A percentile compares a stretch with the other conserved stretches of the same genome.
Evolutionary conservation across 139 green algal genomes (phyloP).

Genomic region (Tetradesmus obliquus): DNA sequence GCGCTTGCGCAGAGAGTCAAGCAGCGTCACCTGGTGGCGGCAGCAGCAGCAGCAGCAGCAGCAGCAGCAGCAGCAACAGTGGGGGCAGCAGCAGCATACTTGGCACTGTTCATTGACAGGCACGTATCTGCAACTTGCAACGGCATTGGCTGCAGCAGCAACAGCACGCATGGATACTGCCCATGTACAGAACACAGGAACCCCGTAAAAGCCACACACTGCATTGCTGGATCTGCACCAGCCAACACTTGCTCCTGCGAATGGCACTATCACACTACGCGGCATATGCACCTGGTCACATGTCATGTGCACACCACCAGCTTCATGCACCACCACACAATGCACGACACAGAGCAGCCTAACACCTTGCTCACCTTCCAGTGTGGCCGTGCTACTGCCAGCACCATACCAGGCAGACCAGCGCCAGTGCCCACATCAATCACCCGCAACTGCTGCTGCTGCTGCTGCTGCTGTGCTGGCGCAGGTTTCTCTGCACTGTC

Average conservation of each 20-base stretch:
- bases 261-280: too few relatives aligned
- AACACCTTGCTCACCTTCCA: constrained; percentile 65
- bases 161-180: background rate
- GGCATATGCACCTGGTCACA: background rate
- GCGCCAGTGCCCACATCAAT: constrained; percentile 94
- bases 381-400: constrained; percentile 81
- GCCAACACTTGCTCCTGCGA: too few relatives aligned
- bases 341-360: background rate
- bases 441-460: constrained; percentile 48
- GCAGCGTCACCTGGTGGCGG: constrained; percentile 73
- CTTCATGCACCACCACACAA: background rate
- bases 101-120: background rate
- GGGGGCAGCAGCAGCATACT: background rate
- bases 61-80: constrained; percentile 14
- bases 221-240: too few relatives aligned
- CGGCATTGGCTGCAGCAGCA: background rate
- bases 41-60: constrained; percentile 24
- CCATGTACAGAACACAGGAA: too few relatives aligned
- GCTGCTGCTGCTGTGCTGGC: background rate
- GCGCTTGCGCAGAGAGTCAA: constrained; percentile 89
- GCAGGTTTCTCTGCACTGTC: background rate
- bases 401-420: constrained; percentile 88
- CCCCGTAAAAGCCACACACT: too few relatives aligned
- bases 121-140: background rate
- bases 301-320: background rate